These are phyloP conservation scores for Boletus reticuloceps DNA, from an alignment of 768 basidiomycete species.

Conservation along the genomic window DNA sequence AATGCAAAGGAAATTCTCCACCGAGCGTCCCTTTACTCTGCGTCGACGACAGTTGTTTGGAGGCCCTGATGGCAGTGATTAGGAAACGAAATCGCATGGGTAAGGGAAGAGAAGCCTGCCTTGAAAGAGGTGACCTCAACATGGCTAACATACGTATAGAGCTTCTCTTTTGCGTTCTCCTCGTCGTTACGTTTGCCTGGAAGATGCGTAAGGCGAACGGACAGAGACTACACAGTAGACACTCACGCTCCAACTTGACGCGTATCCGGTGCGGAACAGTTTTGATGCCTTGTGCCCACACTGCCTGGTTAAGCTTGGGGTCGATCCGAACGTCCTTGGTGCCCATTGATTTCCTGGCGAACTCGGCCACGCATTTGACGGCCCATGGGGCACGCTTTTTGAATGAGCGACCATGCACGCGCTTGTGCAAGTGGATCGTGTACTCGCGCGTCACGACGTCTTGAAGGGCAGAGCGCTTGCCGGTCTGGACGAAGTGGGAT, in stretches of 20 bases:
- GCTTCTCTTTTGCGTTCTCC: constrained; percentile 97
- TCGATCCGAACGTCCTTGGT: constrained; percentile 92
- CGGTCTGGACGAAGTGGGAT: constrained; percentile 41
- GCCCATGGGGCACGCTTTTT: constrained; percentile 98
- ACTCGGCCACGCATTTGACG: constrained; percentile 89
- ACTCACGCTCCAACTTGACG: constrained; percentile 90
- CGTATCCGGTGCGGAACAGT: constrained; percentile 89
- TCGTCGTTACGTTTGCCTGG: constrained; percentile 98
- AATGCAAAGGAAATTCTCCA: constrained; percentile 9
- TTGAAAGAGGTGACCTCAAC: constrained; percentile 82
- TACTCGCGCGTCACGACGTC: constrained; percentile 99
- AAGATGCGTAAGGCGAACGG: not conserved
- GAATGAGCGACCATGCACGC: constrained; percentile 87
- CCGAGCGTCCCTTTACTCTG: constrained; percentile 50
- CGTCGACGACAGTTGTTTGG: constrained; percentile 78
- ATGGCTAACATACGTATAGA: constrained; percentile 86
- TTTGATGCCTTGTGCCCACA: constrained; percentile 95
- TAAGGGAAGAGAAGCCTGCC: constrained; percentile 44
- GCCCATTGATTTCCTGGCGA: constrained; percentile 95
- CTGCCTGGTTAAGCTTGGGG: constrained; percentile 93
- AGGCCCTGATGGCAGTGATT: constrained; percentile 56
- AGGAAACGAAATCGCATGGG: not conserved
- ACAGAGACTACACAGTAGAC: not conserved
- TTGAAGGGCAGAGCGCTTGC: constrained; percentile 95
- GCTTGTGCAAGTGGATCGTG: constrained; percentile 98